These are phyloP conservation scores for Solidago caesia DNA, from an alignment of 129 eudicot species.

Conservation along the genomic window DNA sequence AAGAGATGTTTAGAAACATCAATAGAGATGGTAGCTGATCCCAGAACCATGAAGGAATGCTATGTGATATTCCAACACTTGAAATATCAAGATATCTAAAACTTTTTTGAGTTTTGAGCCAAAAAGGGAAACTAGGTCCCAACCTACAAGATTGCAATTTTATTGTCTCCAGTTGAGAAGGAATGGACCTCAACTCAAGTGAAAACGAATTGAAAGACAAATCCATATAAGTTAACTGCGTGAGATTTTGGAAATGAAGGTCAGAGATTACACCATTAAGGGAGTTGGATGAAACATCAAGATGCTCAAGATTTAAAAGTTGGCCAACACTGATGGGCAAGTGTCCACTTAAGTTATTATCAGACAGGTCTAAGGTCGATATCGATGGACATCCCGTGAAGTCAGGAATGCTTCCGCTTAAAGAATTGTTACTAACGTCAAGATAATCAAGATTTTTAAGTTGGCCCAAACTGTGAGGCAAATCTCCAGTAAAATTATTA, in stretches of 20 bases:
- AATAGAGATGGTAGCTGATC: not conserved
- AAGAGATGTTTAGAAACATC: constrained; percentile 19
- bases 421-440: constrained; percentile 1
- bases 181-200: constrained; percentile 26
- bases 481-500: constrained; percentile 17
- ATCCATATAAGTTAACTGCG: constrained; percentile 12
- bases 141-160: constrained; percentile 27
- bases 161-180: constrained; percentile 28
- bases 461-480: not conserved
- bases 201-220: constrained; percentile 36
- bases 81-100: constrained; percentile 35
- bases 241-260: constrained; percentile 31
- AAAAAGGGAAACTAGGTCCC: constrained; percentile 40
- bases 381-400: constrained; percentile 16
- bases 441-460: not conserved
- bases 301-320: constrained; percentile 7
- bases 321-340: constrained; percentile 4
- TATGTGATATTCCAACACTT: constrained; percentile 28
- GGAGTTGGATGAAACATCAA: constrained; percentile 28
- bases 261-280: constrained; percentile 23
- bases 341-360: constrained; percentile 25
- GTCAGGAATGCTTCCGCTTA: constrained; percentile 15
- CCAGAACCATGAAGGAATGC: constrained; percentile 42
- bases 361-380: not conserved
- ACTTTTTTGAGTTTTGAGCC: constrained; percentile 34